Evolutionary conservation across 352 stramenopile species (phyloP).

Genomic region (Globisporangium viniferum): DNA sequence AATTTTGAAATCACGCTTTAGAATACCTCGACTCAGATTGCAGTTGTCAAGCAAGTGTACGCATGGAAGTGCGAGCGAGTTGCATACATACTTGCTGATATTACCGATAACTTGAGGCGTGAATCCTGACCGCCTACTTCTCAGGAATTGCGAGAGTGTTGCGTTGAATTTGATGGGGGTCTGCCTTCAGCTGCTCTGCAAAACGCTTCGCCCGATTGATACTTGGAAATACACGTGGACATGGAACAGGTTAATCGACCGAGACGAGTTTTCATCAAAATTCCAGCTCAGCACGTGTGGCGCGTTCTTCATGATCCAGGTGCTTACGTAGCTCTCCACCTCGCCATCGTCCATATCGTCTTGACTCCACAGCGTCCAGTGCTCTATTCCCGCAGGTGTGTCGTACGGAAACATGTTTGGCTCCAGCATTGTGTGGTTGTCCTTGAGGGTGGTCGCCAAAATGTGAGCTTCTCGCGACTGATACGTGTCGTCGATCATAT

Average conservation of each 20-base stretch:
- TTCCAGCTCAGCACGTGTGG: constrained; percentile 26
- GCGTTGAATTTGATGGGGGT: background rate
- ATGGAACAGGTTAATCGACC: constrained; percentile 34
- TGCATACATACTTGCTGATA: background rate
- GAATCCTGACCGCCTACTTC: background rate
- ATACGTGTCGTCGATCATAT: constrained; percentile 18
- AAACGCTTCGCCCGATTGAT: background rate
- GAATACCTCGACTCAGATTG: too few species aligned
- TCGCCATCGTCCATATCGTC: constrained; percentile 19
- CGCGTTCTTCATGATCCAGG: constrained; percentile 23
- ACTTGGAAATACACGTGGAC: constrained; percentile 33
- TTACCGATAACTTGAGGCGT: background rate
- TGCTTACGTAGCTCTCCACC: constrained; percentile 22
- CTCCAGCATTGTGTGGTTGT: constrained; percentile 18
- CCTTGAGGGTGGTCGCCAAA: constrained; percentile 19
- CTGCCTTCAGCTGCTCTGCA: background rate
- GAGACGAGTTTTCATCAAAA: constrained; percentile 31
- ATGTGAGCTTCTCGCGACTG: constrained; percentile 27
- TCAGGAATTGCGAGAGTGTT: background rate
- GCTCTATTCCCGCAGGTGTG: constrained; percentile 25
- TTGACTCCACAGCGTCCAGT: constrained; percentile 29
- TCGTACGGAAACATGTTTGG: constrained; percentile 34
- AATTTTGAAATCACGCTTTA: too few species aligned
- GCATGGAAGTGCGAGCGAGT: too few species aligned
- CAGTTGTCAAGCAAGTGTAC: too few species aligned